Base-by-base conservation (phyloP, 2,329 filamentous ascomycete genomes). In the Ophiostoma sp. region DNA sequence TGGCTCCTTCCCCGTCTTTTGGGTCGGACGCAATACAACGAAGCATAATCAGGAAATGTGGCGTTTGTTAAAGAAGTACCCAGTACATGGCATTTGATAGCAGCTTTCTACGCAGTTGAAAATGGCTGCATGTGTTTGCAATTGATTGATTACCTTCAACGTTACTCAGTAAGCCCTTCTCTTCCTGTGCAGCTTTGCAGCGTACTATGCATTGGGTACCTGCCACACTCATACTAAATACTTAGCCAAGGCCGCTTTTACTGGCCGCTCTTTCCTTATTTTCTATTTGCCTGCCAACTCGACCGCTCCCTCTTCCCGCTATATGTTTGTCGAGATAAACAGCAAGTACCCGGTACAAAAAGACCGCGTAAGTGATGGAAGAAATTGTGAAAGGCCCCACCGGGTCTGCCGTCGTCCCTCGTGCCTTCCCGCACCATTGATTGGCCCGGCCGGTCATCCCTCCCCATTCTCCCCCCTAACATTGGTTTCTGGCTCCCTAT, bases 341-440 rank as follows among this genome's bases (percentile, higher is more conserved):
- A 17, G 20, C 44, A 39, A 54, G 69, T 70, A 64, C 52, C 69
- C n/a, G 57, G 54, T 65, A 68, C 67, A 70, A 64, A 70, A 64
- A 54, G 69, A 52, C 69, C 69, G 65, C 64, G 69, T 70, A 57
- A 68, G 41, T 65, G 31, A 57, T 31, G 39, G 39, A 67, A 54
- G 41, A 70, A 70, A 66, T 71, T 66, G 44, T 66, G 44, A 68
- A 60, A 4, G 48, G 60, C 44, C 70, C 70, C 70, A 68, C 70
- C 17, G 60, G 67, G 57, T 23, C 54, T 57, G 69, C 67, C 67
- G 65, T 62, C 27, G 44, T 68, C 65, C 52, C 48, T 57, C 66
- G 57, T 27, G 57, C 60, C 57, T 68, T 71, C 65, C 39, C 10
- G 23, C 48, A 67, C n/a, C 57, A 33, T 67, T 70, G 69, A 68